Evolutionary conservation across 1,284 basidiomycete species (phyloP), one percentile per base, ranked within the genome.

Genomic region (Sparassis latifolia): DNA sequence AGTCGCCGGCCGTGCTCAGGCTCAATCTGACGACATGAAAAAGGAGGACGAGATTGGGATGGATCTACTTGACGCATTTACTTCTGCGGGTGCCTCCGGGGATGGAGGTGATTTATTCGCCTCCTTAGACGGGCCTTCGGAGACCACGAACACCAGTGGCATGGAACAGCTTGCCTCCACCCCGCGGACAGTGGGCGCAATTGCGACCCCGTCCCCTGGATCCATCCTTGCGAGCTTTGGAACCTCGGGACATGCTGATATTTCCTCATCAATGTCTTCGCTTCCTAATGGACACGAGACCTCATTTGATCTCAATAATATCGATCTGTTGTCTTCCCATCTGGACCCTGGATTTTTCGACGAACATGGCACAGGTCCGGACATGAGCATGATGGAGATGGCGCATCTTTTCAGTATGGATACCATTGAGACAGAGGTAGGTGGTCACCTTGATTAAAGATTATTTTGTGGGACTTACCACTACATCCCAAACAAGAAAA

Each of bases 171-270:
- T 40, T 3, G 29, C 43, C 27, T 45, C 44, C 0, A 42, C 55
- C 32, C 4, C 49, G 29, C 50, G 52, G 42, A 57, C 55, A 30
- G 58, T 60, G 31, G 62, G 7, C 5, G 10, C 40, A 12, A 28
- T 9, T 6, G 40, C 20, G 20, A 28, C 64, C 6, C 66, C 69
- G 29, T 74, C 71, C 32, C 68, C 75, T 3, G 62, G 61, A 1
- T 66, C 71, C 3, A 53, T 76, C 33, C 57, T 74, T 10, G 69
- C 74, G n/a, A 67, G 52, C 20, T 45, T 60, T 40, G 47, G 48
- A 7, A 48, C 52, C 5, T 44, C 56, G 4, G 48, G 51, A 10
- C 33, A 50, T 3, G 49, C 38, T 4, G 48, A 55, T 29, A 35
- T 33, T 4, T 30, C 52, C 9, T 20, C 20, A 20, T 20, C 20